These are phyloP conservation scores for Hsuehochloa calcarea DNA, from an alignment of 176 grass and related monocot genomes.

Conservation along the genomic window DNA sequence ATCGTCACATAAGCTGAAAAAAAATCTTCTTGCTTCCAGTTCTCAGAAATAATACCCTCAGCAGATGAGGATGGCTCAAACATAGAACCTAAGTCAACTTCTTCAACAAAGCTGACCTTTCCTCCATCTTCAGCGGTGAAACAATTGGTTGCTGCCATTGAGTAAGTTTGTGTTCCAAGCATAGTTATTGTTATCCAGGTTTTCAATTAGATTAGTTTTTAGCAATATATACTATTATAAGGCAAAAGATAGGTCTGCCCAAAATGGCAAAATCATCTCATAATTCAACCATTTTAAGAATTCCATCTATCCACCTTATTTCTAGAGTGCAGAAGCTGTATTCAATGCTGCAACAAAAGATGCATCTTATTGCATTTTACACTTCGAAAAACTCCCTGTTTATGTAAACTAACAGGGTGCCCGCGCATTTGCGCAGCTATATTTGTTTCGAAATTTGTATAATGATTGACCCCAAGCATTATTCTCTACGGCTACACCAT, in stretches of 20 bases:
- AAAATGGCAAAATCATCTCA: background rate
- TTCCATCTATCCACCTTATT: background rate
- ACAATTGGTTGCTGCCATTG: conserved; percentile 73
- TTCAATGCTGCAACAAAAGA: background rate
- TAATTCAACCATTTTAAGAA: background rate
- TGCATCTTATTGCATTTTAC: conserved; percentile 19
- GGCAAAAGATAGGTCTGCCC: background rate
- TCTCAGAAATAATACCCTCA: conserved; percentile 27
- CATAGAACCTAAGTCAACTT: conserved; percentile 4
- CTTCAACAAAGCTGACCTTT: conserved; percentile 43
- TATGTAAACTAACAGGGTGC: background rate
- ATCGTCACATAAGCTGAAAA: conserved; percentile 9
- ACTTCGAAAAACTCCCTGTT: background rate
- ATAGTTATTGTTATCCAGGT: background rate
- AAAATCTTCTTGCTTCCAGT: conserved; percentile 34
- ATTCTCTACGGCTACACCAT: too few relatives aligned
- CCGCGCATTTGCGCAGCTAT: too few relatives aligned
- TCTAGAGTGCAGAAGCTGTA: background rate
- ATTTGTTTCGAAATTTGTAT: too few relatives aligned
- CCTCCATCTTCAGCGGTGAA: conserved; percentile 64
- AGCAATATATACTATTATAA: background rate
- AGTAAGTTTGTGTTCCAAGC: conserved; percentile 58
- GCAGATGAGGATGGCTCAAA: conserved; percentile 30
- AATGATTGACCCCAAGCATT: too few relatives aligned
- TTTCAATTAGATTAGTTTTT: background rate